Base-by-base conservation (phyloP, 2,329 filamentous ascomycete genomes). In the Fusarium equiseti region DNA sequence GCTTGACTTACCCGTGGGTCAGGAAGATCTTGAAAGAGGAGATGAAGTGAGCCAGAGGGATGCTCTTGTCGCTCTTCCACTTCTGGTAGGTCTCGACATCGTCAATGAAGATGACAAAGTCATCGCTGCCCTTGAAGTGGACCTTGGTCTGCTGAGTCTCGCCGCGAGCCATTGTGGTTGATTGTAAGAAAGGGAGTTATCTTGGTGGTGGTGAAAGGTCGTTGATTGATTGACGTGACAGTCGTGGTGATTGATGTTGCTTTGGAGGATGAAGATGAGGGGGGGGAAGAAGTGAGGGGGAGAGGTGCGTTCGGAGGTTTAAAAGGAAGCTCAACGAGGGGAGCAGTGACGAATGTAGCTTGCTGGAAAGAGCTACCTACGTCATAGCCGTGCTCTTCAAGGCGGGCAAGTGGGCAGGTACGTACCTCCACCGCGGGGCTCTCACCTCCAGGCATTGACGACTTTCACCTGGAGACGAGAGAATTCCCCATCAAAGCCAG, bases 1-100 rank as follows among this genome's bases (percentile, higher is more conserved):
- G 85, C 92, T 84, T 63, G 44, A 49, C 62, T 72, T 87, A 98
- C 95, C 91, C 92, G 85, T 97, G 92, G 38, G 94, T 97, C 45
- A 92, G 85, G 77, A 97, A 97, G 77, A 99, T 86, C 87, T 97
- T 93, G 87, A 93, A 98, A 10, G 92, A 87, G 63, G 91, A 93
- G 59, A 98, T 88, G 60, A 99, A 95, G 77, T 98, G 90, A 3
- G 92, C 88, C 50, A 98, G 84, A 40, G 96, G 92, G 31, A 96
- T 84, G 31, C 88, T 90, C 78, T 89, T 90, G 85, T 98, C 95
- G 7, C 79, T 84, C 85, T 90, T 89, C 95, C 95, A 98, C 81
- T 95, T 90, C 81, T 92, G 85, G 76, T 93, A 90, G 51, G 87
- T 85, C 66, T 92, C 83, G 58, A 80, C 72, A 73, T 88, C 87